Evolutionary conservation across 202 grass and related monocot species (phyloP), one percentile per base, ranked within the genome.

Genomic region (Zoysia matrella): DNA sequence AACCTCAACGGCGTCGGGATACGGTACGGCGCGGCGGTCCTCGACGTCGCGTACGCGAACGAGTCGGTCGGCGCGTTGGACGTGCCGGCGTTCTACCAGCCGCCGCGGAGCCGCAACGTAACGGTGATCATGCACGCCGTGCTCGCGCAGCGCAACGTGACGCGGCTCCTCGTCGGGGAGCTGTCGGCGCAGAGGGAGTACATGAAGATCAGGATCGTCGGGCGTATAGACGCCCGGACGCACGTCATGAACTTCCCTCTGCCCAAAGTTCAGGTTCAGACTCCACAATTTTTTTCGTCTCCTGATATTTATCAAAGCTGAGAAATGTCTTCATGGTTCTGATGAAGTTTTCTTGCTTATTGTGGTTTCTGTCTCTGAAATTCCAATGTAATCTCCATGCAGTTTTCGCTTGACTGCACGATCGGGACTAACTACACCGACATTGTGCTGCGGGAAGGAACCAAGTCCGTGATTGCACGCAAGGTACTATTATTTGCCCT

Each of bases 1-100:
- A 97, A 93, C 83, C 86, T 55, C 53, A 97, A 97, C 80, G 72
- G 80, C 73, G 51, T 97, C 89, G 93, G 90, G 81, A 91, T 97
- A 69, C 85, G 81, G 77, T 97, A 93, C 65, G 72, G 88, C 66
- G 77, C 78, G 48, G 46, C 90, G 9, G 72, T 52, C 30, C 93
- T 97, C 13, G 76, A 69, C 52, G 83, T 97, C 66, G 39, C 75
- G 39, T 97, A 83, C 73, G 80, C 76, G 11, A 78, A 83, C 74
- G 89, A 89, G 62, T 46, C 90, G 0, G 77, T 93, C 8, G 93
- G 88, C 36, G 80, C 78, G 55, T 63, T 93, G 63, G 90, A 91
- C 72, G 80, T 97, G 61, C 90, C 93, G 15, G 67, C 52, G 52
- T 91, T 93, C 79, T 97, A 97, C 82, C 93, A 97, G 88, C 90